Percentiles rank a stretch among this genome's conserved stretches.
Evolutionary conservation across 2,329 filamentous ascomycete genomes (phyloP).

Genomic region (Eutypa lata): DNA sequence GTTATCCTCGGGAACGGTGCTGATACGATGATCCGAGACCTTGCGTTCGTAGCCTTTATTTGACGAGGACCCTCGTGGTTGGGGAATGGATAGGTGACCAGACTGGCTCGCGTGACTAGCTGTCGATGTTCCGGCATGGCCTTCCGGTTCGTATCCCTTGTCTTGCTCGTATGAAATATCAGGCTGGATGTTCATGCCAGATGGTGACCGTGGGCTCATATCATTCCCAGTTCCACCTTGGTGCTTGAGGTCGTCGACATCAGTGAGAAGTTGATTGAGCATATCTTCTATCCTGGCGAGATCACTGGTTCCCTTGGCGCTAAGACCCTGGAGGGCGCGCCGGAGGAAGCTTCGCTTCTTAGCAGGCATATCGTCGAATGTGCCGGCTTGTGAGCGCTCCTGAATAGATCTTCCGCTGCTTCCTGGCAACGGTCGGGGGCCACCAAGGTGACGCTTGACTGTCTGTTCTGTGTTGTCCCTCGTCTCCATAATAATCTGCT

Average conservation of each 20-base stretch:
- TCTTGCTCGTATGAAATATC: slow-evolving; percentile 65
- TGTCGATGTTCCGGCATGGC: slow-evolving; percentile 71
- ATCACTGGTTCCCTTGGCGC: slow-evolving; percentile 83
- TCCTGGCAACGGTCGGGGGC: slow-evolving; percentile 78
- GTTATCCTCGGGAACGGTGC: slow-evolving; percentile 81
- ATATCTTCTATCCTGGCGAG: slow-evolving; percentile 85
- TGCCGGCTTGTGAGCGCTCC: slow-evolving; percentile 53
- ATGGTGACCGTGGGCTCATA: slow-evolving; percentile 54
- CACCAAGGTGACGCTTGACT: slow-evolving; percentile 76
- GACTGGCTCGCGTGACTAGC: slow-evolving; percentile 72
- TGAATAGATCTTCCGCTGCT: slow-evolving; percentile 59
- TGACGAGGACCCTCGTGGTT: slow-evolving; percentile 43
- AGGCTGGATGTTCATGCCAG: slow-evolving; percentile 66
- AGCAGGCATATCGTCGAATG: slow-evolving; percentile 53
- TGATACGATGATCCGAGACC: slow-evolving; percentile 76
- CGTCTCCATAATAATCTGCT: slow-evolving; percentile 81
- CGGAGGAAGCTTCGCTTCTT: slow-evolving; percentile 95
- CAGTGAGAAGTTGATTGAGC: slow-evolving; percentile 85
- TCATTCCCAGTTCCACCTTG: slow-evolving; percentile 43
- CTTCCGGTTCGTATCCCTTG: slow-evolving; percentile 79
- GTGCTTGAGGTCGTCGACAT: slow-evolving; percentile 80
- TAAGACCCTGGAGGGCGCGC: slow-evolving; percentile 86
- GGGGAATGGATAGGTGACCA: slow-evolving; percentile 66
- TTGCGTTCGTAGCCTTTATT: slow-evolving; percentile 49
- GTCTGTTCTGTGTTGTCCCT: slow-evolving; percentile 85